Percentiles rank a stretch among this genome's conserved stretches.
Evolutionary conservation across 176 grass and related monocot species (phyloP).

Genomic region (Hordeum marinum): DNA sequence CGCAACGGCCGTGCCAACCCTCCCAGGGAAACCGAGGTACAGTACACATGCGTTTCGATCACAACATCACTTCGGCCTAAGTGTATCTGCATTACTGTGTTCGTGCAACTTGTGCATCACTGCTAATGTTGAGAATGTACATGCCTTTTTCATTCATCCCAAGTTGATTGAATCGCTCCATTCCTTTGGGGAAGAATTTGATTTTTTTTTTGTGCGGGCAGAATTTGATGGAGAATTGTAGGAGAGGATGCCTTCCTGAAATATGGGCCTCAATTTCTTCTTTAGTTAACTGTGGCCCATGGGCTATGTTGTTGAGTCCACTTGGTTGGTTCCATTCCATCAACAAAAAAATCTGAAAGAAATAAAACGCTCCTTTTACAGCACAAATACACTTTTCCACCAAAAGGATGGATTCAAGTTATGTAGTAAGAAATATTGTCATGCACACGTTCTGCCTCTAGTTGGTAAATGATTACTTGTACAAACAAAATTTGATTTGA

Average conservation of each 20-base stretch:
- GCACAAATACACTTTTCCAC: not conserved
- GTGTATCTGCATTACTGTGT: not conserved
- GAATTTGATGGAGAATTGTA: not conserved
- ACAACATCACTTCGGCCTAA: not conserved
- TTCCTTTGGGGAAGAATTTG: not conserved
- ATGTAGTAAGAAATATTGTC: not conserved
- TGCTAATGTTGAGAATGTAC: too few relatives aligned
- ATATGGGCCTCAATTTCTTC: not conserved
- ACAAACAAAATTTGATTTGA: not conserved
- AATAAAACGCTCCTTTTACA: not conserved
- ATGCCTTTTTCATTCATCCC: not conserved
- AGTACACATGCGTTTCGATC: not conserved
- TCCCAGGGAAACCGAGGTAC: slow-evolving; percentile 27
- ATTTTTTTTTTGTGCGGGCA: not conserved
- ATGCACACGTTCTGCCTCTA: not conserved
- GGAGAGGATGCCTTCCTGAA: not conserved
- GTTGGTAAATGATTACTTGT: not conserved
- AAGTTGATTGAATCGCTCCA: not conserved
- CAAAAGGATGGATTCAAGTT: not conserved
- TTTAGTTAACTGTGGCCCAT: not conserved
- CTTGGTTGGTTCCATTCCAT: not conserved
- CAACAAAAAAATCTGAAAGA: too few relatives aligned
- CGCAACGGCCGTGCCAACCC: slow-evolving; percentile 7
- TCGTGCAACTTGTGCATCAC: too few relatives aligned
- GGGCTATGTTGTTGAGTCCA: not conserved